Base-by-base conservation (phyloP, 2,329 filamentous ascomycete species). In the Corynespora cassiicola region DNA sequence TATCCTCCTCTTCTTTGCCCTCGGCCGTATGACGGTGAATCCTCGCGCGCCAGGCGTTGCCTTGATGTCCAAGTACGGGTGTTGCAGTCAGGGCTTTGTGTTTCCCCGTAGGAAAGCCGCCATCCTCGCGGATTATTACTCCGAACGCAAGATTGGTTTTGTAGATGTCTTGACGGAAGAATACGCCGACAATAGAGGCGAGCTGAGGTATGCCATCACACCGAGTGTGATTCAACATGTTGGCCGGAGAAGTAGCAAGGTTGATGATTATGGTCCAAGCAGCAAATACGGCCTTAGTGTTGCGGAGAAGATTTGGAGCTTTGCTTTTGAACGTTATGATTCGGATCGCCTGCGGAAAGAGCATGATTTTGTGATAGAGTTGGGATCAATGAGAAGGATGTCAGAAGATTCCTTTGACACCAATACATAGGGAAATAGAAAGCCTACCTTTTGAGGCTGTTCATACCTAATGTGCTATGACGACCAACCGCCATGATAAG, bases 151-250 rank as follows among this genome's bases (percentile, higher is more conserved):
- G 5, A 40, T 66, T 1, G 70, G 68, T 5, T 65, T 69, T 25
- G 58, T 70, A 3, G 72, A 75, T 31, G 62, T 65, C 27, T 41
- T 74, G 17, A 69, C 63, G 1, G 72, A 76, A 39, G 61, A 70
- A 20, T 72, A 65, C 37, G 73, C 71, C 1, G 61, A 74, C 34
- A 47, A 65, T 23, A 46, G 63, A n/a, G 50, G 54, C 2, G 58
- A 71, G 41, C 42, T 68, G 24, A 60, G 73, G 12, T 76, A 66
- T 57, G 72, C 71, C 2, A 32, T 75, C 14, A 69, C 63, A 5
- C 74, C 73, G 1, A 68, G 63, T 29, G 50, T 75, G 3, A 45
- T 76, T 18, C 73, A 75, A 52, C 73, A 76, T 50, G 53, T 75
- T 12, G 72, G 73, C 4, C 45, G 63, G 21, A 66, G 59, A 47